These are phyloP conservation scores for Brassica juncea DNA, from an alignment of 345 rosid genomes.

Conservation along the genomic window DNA sequence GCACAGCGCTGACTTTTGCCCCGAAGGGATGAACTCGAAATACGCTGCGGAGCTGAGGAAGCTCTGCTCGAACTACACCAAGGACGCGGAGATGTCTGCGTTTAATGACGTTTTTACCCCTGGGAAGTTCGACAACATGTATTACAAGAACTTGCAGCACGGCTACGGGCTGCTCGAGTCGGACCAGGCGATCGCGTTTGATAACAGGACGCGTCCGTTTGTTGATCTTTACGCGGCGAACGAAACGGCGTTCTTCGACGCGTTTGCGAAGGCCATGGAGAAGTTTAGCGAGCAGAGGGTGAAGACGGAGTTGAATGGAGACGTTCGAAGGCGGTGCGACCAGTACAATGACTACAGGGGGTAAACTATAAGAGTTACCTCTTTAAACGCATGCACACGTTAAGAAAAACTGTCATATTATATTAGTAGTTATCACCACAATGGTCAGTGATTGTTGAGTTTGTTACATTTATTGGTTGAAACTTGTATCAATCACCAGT, in stretches of 20 bases:
- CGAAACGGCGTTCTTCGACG: conserved; percentile 52
- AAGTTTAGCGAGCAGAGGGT: conserved; percentile 47
- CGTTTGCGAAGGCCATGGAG: conserved; percentile 58
- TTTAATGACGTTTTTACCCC: conserved; percentile 71
- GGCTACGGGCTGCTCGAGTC: conserved; percentile 61
- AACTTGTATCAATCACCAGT: conserved; percentile 15
- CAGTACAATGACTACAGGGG: conserved; percentile 48
- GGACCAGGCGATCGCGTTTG: conserved; percentile 52
- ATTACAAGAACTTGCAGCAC: conserved; percentile 52
- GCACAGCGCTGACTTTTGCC: neutral
- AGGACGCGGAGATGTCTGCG: conserved; percentile 54
- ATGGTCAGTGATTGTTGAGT: conserved; percentile 10
- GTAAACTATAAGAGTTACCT: conserved; percentile 3
- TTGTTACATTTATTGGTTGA: neutral
- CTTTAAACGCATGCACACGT: neutral
- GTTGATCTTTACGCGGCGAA: conserved; percentile 58
- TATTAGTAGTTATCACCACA: conserved; percentile 4
- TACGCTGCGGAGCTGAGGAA: conserved; percentile 51
- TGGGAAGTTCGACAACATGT: conserved; percentile 81
- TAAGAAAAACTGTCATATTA: neutral
- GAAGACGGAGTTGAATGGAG: conserved; percentile 57
- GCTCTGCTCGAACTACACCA: conserved; percentile 54
- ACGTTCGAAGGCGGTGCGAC: conserved; percentile 61
- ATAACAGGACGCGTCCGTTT: conserved; percentile 49
- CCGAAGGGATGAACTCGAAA: conserved; percentile 43